phyloP scores from a whole-genome alignment of 306 rosid genomes.

The Sicyos baderoa region DNA sequence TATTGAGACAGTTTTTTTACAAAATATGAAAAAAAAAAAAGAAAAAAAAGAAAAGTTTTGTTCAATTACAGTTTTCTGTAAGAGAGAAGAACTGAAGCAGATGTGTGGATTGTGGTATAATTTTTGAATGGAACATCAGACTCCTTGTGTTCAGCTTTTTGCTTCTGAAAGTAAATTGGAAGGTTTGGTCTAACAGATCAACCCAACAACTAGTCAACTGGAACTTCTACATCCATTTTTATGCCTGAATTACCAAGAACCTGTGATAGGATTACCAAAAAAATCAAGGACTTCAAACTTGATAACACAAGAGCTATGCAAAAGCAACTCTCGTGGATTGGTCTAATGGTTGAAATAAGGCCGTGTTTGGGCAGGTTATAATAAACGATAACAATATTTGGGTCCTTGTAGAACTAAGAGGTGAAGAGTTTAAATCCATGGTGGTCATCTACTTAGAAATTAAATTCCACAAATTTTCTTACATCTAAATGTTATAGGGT shows the following conservation, averaged over 20 bases:
- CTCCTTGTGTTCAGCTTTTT: background rate
- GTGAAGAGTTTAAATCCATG: too few relatives aligned
- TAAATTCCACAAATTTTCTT: too few relatives aligned
- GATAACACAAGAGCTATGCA: background rate
- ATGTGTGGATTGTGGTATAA: background rate
- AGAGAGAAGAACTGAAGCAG: slow-evolving; percentile 4
- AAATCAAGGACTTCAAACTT: background rate
- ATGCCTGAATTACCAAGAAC: slow-evolving; percentile 50
- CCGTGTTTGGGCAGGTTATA: too few relatives aligned
- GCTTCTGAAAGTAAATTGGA: background rate
- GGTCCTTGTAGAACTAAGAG: too few relatives aligned
- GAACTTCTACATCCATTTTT: slow-evolving; percentile 78
- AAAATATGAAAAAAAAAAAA: background rate
- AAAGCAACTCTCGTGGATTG: too few relatives aligned
- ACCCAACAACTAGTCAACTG: slow-evolving; percentile 39
- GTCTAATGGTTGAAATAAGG: too few relatives aligned
- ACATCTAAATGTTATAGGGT: too few relatives aligned
- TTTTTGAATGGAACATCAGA: background rate
- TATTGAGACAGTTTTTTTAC: background rate
- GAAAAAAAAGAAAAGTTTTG: background rate
- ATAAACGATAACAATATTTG: too few relatives aligned
- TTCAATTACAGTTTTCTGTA: background rate
- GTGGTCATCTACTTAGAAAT: too few relatives aligned
- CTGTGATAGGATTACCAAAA: slow-evolving; percentile 26
- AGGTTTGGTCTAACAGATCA: background rate